Evolutionary conservation across 1,139 yeast species (phyloP).

Genomic region (Pichia sp.): DNA sequence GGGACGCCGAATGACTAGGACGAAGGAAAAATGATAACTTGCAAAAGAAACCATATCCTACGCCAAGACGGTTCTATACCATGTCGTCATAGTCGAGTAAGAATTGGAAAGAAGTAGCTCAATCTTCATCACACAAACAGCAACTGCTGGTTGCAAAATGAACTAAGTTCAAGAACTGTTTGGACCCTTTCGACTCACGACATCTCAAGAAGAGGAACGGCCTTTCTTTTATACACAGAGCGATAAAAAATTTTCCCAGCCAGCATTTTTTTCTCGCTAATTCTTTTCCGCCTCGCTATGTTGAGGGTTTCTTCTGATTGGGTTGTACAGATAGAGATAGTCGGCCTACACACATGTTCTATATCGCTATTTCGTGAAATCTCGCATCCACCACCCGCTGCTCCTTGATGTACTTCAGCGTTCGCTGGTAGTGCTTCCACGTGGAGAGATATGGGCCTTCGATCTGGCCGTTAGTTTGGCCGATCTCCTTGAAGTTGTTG

Average conservation of each 20-base stretch:
- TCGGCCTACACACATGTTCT: background rate
- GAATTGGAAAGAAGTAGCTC: constrained; percentile 72
- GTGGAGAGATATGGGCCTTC: constrained; percentile 33
- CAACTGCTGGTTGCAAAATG: constrained; percentile 17
- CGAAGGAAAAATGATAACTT: constrained; percentile 29
- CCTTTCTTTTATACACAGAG: background rate
- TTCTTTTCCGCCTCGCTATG: background rate
- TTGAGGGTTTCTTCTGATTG: constrained; percentile 2
- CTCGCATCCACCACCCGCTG: constrained; percentile 65
- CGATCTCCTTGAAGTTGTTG: constrained; percentile 63
- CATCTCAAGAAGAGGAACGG: background rate
- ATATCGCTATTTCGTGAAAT: constrained; percentile 34
- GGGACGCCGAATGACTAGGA: constrained; percentile 21
- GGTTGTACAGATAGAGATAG: background rate
- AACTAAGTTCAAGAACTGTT: background rate
- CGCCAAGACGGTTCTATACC: constrained; percentile 54
- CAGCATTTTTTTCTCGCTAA: background rate
- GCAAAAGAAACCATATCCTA: constrained; percentile 28
- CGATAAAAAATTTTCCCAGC: background rate
- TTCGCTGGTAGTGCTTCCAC: constrained; percentile 56
- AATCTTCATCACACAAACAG: constrained; percentile 46
- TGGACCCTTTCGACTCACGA: background rate
- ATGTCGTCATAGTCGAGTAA: constrained; percentile 85
- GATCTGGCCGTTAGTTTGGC: constrained; percentile 15
- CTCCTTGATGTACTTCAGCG: constrained; percentile 59